phyloP scores from a whole-genome alignment of 2,329 filamentous ascomycete species.

The Apiospora arundinis region DNA sequence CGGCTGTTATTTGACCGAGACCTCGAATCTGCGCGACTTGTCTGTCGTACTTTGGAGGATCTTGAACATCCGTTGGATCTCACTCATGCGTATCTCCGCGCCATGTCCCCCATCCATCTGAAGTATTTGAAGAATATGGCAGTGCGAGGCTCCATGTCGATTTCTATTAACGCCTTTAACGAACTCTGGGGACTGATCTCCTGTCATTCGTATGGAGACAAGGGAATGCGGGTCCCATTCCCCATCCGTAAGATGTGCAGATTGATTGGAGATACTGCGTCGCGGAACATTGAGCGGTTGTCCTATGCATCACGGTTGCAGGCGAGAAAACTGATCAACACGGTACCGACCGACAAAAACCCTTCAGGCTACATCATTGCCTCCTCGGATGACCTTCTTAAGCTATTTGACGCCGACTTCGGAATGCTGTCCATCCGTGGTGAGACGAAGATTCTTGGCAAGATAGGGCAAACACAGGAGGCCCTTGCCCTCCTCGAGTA shows the following conservation, averaged over 20 bases:
- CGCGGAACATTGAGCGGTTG: conserved; percentile 84
- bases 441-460: conserved; percentile 87
- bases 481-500: conserved; percentile 86
- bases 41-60: conserved; percentile 78
- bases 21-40: conserved; percentile 77
- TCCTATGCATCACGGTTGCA: conserved; percentile 87
- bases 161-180: conserved; percentile 85
- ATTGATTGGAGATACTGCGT: conserved; percentile 83
- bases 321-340: conserved; percentile 87
- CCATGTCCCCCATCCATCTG: conserved; percentile 89
- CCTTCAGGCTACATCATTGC: conserved; percentile 90
- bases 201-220: conserved; percentile 79
- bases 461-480: conserved; percentile 79
- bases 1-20: conserved; percentile 87
- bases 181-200: conserved; percentile 89
- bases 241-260: conserved; percentile 93
- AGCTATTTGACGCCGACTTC: conserved; percentile 86
- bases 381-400: conserved; percentile 83
- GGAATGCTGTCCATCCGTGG: conserved; percentile 83
- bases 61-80: conserved; percentile 79
- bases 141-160: conserved; percentile 93
- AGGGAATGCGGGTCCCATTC: conserved; percentile 90
- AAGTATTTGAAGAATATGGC: conserved; percentile 91
- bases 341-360: conserved; percentile 78
- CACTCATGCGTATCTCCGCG: conserved; percentile 82